These are phyloP conservation scores for Fusarium tricinctum DNA, from an alignment of 2,329 filamentous ascomycete species.

Conservation along the genomic window DNA sequence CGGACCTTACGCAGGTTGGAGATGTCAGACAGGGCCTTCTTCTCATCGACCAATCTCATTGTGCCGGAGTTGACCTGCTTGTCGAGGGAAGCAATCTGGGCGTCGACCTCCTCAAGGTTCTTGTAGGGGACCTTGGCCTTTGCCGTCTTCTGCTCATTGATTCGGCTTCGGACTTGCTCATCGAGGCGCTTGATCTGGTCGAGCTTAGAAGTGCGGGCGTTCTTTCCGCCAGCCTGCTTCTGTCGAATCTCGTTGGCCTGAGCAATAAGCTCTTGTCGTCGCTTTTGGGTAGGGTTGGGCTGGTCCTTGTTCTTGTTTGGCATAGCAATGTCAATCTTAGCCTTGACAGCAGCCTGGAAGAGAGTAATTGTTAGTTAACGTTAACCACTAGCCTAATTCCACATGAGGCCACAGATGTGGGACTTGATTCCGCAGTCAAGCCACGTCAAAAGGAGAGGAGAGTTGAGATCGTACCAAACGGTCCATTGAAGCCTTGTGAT, in stretches of 20 bases:
- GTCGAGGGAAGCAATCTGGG: constrained; percentile 83
- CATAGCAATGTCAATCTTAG: constrained; percentile 86
- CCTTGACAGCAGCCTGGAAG: constrained; percentile 84
- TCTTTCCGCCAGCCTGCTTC: constrained; percentile 91
- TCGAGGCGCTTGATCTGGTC: constrained; percentile 95
- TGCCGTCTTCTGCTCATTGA: constrained; percentile 88
- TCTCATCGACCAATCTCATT: constrained; percentile 98
- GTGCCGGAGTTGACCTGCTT: constrained; percentile 88
- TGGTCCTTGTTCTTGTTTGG: constrained; percentile 82
- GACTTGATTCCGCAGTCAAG: constrained; percentile 31
- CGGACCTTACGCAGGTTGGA: constrained; percentile 86
- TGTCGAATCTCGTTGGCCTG: constrained; percentile 87
- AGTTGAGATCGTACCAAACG: constrained; percentile 56
- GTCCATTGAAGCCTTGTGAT: constrained; percentile 82
- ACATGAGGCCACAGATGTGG: constrained; percentile 41
- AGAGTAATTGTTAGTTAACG: constrained; percentile 32
- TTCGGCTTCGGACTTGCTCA: constrained; percentile 86
- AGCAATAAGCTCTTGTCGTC: constrained; percentile 85
- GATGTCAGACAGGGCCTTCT: constrained; percentile 89
- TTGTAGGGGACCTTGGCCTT: constrained; percentile 87
- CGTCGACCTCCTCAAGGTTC: constrained; percentile 87
- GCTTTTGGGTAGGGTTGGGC: constrained; percentile 84
- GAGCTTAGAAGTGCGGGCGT: constrained; percentile 79
- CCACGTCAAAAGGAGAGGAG: constrained; percentile 14
- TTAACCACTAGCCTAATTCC: constrained; percentile 5